Conservation (phyloP, 257 asterid genomes). For the Penstemon davidsonii region DNA sequence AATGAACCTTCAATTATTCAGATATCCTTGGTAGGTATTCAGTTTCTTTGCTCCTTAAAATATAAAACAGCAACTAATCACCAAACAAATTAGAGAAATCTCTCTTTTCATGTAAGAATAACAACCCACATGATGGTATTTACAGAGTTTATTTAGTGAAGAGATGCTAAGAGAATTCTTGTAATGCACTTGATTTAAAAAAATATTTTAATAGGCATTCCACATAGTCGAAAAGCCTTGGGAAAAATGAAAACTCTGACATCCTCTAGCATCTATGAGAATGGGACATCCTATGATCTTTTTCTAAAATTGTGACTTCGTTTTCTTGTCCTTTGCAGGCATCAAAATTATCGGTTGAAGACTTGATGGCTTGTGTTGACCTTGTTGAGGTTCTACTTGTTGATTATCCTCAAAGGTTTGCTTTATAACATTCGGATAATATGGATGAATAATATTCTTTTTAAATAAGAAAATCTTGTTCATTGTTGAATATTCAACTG, state of each 20-base stretch:
- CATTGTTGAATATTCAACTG: neutral
- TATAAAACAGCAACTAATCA: slow-evolving; percentile 19
- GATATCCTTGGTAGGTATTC: slow-evolving; percentile 69
- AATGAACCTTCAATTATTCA: slow-evolving; percentile 91
- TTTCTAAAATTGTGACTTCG: slow-evolving; percentile 18
- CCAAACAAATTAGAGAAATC: slow-evolving; percentile 1
- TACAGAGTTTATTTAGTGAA: slow-evolving; percentile 19
- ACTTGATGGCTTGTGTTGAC: slow-evolving; percentile 75
- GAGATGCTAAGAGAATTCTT: slow-evolving; percentile 6
- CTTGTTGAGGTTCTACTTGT: slow-evolving; percentile 86
- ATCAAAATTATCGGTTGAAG: slow-evolving; percentile 77
- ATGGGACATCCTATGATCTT: neutral
- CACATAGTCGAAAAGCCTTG: slow-evolving; percentile 3
- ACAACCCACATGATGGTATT: neutral
- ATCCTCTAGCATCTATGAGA: slow-evolving; percentile 17
- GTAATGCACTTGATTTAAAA: slow-evolving; percentile 8
- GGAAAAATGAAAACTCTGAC: slow-evolving; percentile 7
- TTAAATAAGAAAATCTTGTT: slow-evolving; percentile 6
- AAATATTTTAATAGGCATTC: slow-evolving; percentile 18
- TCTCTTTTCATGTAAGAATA: slow-evolving; percentile 8
- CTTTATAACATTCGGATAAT: slow-evolving; percentile 21
- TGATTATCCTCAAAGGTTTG: slow-evolving; percentile 80
- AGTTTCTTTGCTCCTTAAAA: slow-evolving; percentile 18
- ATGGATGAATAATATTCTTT: slow-evolving; percentile 10
- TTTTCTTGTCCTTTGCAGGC: slow-evolving; percentile 53